Conservation (phyloP, 2,329 filamentous ascomycete genomes). For the Microcyclospora pomicola region DNA sequence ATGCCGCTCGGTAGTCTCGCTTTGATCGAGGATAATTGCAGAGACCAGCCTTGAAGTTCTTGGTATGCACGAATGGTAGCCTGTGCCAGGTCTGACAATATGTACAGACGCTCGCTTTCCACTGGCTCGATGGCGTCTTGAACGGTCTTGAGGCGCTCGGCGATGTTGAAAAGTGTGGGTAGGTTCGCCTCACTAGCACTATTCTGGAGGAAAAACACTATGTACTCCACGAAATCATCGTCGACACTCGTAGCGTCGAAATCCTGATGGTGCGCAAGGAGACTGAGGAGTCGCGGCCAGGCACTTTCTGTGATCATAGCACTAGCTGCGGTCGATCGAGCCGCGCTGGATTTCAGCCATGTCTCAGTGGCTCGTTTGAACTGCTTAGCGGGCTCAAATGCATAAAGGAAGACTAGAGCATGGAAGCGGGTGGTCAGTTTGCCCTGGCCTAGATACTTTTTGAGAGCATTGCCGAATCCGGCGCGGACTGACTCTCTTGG, state of each 20-base stretch:
- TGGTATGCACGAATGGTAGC: constrained; percentile 72
- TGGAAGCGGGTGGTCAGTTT: constrained; percentile 67
- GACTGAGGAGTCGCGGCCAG: constrained; percentile 68
- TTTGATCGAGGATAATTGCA: constrained; percentile 72
- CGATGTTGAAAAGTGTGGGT: constrained; percentile 78
- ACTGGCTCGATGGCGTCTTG: constrained; percentile 59
- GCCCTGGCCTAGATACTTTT: constrained; percentile 72
- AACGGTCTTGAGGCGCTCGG: constrained; percentile 83
- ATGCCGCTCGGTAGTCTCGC: constrained; percentile 67
- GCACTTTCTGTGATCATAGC: constrained; percentile 60
- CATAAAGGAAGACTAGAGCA: constrained; percentile 75
- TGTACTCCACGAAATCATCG: constrained; percentile 71
- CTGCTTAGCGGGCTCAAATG: constrained; percentile 69
- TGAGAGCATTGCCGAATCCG: constrained; percentile 69
- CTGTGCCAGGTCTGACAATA: constrained; percentile 76
- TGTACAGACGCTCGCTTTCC: constrained; percentile 63
- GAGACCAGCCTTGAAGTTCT: constrained; percentile 70
- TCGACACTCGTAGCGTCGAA: constrained; percentile 55
- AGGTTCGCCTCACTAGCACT: constrained; percentile 80
- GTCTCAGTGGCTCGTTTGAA: constrained; percentile 66
- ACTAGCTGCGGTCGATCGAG: constrained; percentile 43
- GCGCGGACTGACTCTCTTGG: constrained; percentile 57
- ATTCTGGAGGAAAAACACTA: constrained; percentile 73
- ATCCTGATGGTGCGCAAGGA: constrained; percentile 89
- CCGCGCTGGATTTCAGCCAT: constrained; percentile 74